Conservation (phyloP, 2,329 filamentous ascomycete genomes). For the Ophiostoma ips region DNA sequence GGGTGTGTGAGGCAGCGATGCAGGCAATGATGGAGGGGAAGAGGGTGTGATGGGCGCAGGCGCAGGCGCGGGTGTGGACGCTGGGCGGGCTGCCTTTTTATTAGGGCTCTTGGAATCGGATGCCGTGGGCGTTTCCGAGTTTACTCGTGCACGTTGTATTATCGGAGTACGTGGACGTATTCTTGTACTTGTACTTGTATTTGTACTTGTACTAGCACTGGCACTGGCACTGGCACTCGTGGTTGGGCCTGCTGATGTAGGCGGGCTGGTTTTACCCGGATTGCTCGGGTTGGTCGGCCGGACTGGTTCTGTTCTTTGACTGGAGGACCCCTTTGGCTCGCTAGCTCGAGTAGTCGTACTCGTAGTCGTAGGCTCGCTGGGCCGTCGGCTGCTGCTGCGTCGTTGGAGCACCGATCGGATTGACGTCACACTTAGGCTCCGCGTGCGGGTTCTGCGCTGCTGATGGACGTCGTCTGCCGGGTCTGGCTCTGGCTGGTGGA, state of each 20-base stretch:
- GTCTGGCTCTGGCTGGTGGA: constrained; percentile 29
- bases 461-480: constrained; percentile 6
- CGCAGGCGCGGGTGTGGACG: neutral
- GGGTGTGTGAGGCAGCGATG: constrained; percentile 14
- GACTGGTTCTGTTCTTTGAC: neutral
- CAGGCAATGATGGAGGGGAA: neutral
- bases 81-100: neutral
- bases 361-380: too few species aligned
- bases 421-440: constrained; percentile 5
- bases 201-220: too few species aligned
- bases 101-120: neutral
- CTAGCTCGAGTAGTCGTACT: neutral
- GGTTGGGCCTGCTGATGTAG: constrained; percentile 9
- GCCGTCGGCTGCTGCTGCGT: too few species aligned
- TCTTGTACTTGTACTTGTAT: too few species aligned
- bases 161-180: neutral
- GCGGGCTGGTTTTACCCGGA: constrained; percentile 11
- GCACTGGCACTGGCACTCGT: too few species aligned
- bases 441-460: neutral
- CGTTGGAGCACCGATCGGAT: neutral
- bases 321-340: neutral
- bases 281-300: neutral
- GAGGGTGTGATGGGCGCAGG: neutral
- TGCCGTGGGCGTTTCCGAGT: neutral
- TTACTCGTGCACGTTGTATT: neutral